These are phyloP conservation scores for Cryptomeria japonica DNA, from an alignment of 75 land plant species.

Conservation along the genomic window DNA sequence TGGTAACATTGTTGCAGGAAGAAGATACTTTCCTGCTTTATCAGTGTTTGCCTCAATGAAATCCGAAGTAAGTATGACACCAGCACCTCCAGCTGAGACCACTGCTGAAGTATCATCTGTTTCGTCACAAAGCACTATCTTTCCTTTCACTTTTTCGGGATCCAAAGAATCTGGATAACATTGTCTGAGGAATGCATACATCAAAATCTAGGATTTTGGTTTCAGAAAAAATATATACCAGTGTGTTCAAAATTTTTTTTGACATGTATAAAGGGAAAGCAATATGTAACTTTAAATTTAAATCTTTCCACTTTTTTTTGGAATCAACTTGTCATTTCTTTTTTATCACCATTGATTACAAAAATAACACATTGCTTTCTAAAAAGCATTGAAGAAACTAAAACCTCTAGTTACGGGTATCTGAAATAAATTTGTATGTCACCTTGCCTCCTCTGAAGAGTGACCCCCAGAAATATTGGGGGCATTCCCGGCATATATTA, in stretches of 20 bases:
- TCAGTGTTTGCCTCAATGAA: neutral
- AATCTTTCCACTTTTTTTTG: too few species aligned
- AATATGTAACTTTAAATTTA: too few species aligned
- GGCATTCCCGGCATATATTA: constrained; percentile 11
- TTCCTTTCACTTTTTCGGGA: constrained; percentile 26
- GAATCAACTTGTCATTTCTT: too few species aligned
- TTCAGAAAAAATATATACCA: neutral
- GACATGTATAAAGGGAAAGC: too few species aligned
- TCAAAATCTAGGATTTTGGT: neutral
- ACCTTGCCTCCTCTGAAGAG: constrained; percentile 8
- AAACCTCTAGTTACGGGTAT: neutral
- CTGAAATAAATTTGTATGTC: neutral
- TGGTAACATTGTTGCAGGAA: neutral
- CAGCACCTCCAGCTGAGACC: constrained; percentile 31
- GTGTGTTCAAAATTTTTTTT: neutral
- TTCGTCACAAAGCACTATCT: constrained; percentile 27
- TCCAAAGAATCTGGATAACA: constrained; percentile 1
- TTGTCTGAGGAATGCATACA: constrained; percentile 17
- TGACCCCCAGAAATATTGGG: neutral
- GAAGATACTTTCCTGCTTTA: neutral
- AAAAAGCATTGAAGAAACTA: neutral
- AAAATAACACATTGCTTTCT: neutral
- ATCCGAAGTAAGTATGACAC: neutral
- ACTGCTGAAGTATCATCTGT: constrained; percentile 7
- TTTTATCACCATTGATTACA: neutral